phyloP scores from a whole-genome alignment of 2,329 filamentous ascomycete species.

The Penicillium freii region DNA sequence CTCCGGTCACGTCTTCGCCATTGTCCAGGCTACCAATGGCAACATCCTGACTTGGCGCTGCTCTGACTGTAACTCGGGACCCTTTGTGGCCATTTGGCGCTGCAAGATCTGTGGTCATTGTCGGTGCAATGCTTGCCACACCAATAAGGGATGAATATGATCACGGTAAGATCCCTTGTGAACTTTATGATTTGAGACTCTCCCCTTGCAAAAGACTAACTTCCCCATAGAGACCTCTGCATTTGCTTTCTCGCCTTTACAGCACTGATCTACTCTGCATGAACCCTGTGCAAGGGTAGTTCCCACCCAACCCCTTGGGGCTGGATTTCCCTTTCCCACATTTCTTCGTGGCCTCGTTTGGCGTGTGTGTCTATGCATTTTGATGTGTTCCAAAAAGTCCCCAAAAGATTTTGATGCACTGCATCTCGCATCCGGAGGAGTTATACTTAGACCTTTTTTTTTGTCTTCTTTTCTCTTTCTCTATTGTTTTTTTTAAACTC shows the following conservation, averaged over 20 bases:
- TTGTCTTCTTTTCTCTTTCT: background rate
- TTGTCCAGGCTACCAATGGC: conserved; percentile 43
- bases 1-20: conserved; percentile 40
- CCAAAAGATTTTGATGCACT: conserved; percentile 17
- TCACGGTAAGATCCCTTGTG: background rate
- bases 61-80: conserved; percentile 43
- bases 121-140: conserved; percentile 43
- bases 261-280: conserved; percentile 11
- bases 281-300: conserved; percentile 15
- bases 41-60: conserved; percentile 46
- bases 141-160: conserved; percentile 30
- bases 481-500: background rate
- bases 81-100: conserved; percentile 44
- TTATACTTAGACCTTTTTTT: conserved; percentile 10
- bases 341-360: conserved; percentile 12
- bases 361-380: conserved; percentile 15
- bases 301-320: conserved; percentile 5
- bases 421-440: conserved; percentile 18
- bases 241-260: background rate
- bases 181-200: background rate
- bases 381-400: conserved; percentile 16
- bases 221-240: background rate
- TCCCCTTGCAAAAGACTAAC: conserved; percentile 3
- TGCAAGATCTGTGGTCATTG: conserved; percentile 45
- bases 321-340: background rate